Base-by-base conservation (phyloP, 2,329 filamentous ascomycete genomes). In the Fusarium anguioides region DNA sequence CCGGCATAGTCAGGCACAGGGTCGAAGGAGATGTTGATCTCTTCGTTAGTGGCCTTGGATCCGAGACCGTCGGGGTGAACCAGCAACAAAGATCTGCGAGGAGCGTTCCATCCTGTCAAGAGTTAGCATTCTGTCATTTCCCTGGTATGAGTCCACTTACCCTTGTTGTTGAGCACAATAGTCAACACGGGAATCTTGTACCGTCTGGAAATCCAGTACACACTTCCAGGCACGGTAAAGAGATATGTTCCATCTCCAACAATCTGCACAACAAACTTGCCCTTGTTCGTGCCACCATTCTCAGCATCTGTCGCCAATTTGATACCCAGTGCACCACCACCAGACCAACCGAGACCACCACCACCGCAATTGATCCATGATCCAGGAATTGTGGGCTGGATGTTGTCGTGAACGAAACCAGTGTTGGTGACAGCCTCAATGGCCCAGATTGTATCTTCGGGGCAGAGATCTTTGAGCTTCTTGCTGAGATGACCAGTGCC, bases 301-400 rank as follows among this genome's bases (percentile, higher is more conserved):
- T 79, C 77, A 6, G 67, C 70, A 26, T 79, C 77, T 1, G 75
- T 87, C 0, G 91, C 92, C 9, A 95, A 84, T 75, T 94, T 94
- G 73, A 94, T 89, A 4, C 92, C 92, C 5, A 95, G 77, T 0
- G 90, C 89, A 50, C 82, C 92, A 15, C 92, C 92, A 15, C 91
- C 92, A 12, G 88, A 91, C 92, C 92, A 95, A 3, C 92, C 92
- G 0, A 95, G 86, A 4, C 92, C 92, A 15, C 91, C 92, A 1
- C 90, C 92, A 2, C 92, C 92, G 74, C 91, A 94, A 75, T 94
- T 94, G 72, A 95, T 87, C 90, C 90, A 94, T 1, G 87, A 88
- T 0, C 91, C 91, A 0, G 92, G 91, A 0, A 87, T 73, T 0
- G 84, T 88, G 4, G 88, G 84, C 70, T 89, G 88, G 9, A 96